Evolutionary conservation across 148 eudicot species (phyloP).

Genomic region (Amaranthus hypochondriacus): DNA sequence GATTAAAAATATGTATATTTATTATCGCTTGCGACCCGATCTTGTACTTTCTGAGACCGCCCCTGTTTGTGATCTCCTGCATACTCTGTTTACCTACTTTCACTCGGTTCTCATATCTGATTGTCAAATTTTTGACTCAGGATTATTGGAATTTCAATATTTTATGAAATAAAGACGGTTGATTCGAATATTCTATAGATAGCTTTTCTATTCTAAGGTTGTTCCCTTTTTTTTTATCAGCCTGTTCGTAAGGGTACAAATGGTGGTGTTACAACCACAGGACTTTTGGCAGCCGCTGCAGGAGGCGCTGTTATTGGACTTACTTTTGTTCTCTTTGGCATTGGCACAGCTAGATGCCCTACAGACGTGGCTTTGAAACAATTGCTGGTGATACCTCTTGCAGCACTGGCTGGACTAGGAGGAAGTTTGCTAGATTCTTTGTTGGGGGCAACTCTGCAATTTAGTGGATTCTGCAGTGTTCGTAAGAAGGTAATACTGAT

Average conservation of each 20-base stretch:
- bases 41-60: too few relatives aligned
- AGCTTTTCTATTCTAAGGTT: conserved; percentile 17
- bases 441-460: conserved; percentile 89
- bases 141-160: background rate
- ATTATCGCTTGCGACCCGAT: too few relatives aligned
- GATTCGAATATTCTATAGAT: conserved; percentile 17
- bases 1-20: too few relatives aligned
- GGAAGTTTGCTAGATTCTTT: conserved; percentile 89
- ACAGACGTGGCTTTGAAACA: conserved; percentile 62
- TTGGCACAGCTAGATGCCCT: conserved; percentile 59
- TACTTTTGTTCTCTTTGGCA: conserved; percentile 58
- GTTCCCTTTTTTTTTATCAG: conserved; percentile 22
- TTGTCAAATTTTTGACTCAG: conserved; percentile 1
- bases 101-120: background rate
- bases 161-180: conserved; percentile 16
- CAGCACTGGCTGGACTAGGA: conserved; percentile 67
- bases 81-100: background rate
- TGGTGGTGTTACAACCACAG: conserved; percentile 85
- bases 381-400: conserved; percentile 68
- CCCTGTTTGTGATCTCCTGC: background rate
- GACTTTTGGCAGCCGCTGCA: conserved; percentile 85
- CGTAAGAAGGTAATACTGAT: conserved; percentile 65
- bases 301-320: conserved; percentile 75
- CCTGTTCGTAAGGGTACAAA: conserved; percentile 78
- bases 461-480: conserved; percentile 69